These are phyloP conservation scores for Aspergillus mulundensis DNA, from an alignment of 495 filamentous ascomycete genomes.

Conservation along the genomic window DNA sequence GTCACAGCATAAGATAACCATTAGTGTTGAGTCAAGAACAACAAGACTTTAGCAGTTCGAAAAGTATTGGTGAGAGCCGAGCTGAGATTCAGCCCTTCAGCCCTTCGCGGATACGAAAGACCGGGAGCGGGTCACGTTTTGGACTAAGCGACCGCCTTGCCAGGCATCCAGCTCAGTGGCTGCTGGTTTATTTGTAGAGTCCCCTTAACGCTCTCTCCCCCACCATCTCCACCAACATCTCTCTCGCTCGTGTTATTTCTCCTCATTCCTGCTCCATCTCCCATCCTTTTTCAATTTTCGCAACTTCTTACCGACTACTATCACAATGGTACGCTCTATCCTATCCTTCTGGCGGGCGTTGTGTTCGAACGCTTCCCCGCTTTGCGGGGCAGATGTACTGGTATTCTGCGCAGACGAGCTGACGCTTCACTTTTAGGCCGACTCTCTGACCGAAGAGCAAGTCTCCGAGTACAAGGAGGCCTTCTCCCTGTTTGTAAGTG, in stretches of 20 bases:
- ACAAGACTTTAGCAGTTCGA: not conserved
- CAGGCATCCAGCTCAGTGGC: constrained; percentile 16
- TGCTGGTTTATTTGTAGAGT: constrained; percentile 15
- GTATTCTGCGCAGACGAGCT: constrained; percentile 20
- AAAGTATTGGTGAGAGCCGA: not conserved
- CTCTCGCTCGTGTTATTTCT: constrained; percentile 14
- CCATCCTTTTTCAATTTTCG: constrained; percentile 8
- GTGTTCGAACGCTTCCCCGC: constrained; percentile 25
- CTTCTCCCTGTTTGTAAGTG: constrained; percentile 96
- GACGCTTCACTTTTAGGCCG: constrained; percentile 56
- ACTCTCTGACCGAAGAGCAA: constrained; percentile 97
- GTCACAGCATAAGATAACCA: not conserved
- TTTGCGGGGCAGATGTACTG: constrained; percentile 36
- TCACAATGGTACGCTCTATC: constrained; percentile 32
- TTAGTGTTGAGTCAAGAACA: not conserved
- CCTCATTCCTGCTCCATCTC: constrained; percentile 16
- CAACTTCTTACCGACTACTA: constrained; percentile 13
- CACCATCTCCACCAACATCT: constrained; percentile 15
- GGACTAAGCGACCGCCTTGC: constrained; percentile 24
- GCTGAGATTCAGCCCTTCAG: constrained; percentile 9
- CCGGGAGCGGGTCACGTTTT: constrained; percentile 21
- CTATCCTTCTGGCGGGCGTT: constrained; percentile 2
- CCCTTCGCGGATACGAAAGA: constrained; percentile 7
- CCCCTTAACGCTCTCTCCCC: constrained; percentile 17
- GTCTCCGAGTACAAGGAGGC: constrained; percentile 99